Conservation (phyloP, 2,329 filamentous ascomycete species). For the Colletotrichum viniferum region DNA sequence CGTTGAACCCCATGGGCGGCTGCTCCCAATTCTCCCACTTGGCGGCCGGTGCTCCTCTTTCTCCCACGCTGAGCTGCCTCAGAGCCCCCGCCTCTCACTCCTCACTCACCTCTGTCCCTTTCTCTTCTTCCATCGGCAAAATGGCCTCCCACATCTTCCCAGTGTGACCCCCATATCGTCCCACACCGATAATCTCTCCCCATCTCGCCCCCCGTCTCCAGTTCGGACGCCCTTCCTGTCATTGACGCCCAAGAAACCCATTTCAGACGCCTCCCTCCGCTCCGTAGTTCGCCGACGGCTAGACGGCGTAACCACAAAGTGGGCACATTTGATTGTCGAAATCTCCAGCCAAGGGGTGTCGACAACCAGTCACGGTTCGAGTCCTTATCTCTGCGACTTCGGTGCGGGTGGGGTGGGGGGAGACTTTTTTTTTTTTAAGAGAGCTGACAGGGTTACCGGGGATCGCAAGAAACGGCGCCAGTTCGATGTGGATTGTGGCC, state of each 20-base stretch:
- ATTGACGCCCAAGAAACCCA: not conserved
- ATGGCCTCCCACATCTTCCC: not conserved
- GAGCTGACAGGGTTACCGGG: not conserved
- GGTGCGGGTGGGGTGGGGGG: not conserved
- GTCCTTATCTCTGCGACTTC: constrained; percentile 18
- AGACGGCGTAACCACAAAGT: constrained; percentile 8
- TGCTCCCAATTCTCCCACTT: constrained; percentile 11
- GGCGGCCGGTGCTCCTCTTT: not conserved
- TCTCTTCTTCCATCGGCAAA: not conserved
- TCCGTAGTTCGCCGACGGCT: not conserved
- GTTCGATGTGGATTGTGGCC: not conserved
- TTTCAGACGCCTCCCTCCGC: not conserved
- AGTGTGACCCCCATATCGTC: not conserved
- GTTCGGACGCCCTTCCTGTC: not conserved
- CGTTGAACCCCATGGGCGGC: not conserved
- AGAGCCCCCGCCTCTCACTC: not conserved
- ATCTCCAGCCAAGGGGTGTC: not conserved
- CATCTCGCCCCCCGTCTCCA: not conserved
- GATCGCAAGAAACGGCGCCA: not conserved
- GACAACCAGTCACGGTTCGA: not conserved
- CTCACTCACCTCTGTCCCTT: not conserved
- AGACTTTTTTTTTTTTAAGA: not conserved
- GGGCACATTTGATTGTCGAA: not conserved
- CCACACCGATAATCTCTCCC: not conserved
- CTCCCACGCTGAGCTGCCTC: not conserved